Base-by-base conservation (phyloP, 306 rosid genomes). In the Dryas octopetala region DNA sequence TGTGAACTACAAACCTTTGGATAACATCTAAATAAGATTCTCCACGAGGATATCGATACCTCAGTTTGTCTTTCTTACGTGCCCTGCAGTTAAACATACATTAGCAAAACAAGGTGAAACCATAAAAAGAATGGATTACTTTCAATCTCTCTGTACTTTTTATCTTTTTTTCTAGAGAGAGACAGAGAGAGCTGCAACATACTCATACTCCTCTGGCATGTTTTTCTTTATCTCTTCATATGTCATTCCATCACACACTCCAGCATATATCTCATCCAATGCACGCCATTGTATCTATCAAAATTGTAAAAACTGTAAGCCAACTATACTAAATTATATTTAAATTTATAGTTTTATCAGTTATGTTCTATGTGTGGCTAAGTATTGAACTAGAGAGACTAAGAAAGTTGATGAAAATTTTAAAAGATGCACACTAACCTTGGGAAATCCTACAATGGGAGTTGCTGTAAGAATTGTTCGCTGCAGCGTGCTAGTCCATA, bases 231-330 rank as follows among this genome's bases (percentile, higher is more conserved):
- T 90, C 84, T 95, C 97, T 71, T 90, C 97, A 66, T 90, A 92
- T 1, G 93, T 89, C 97, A 95, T 95, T 54, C 97, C 99, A 86
- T 92, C 99, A 68, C 99, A 95, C 9, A 90, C 99, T 38, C 99
- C 99, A 17, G 81, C 86, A 74, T 95, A 77, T 83, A 95, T 95
- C 87, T 95, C 99, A 74, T 95, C 99, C 73, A 95, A 89, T 61
- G 99, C 97, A n/a, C 97, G 96, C 98, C 99, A 95, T 90, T 92
- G 97, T 79, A 95, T 90, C 99, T 95, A 78, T 73, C 66, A 80
- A 73, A 61, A 73, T 68, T 51, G 74, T 43, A 82, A 71, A 43
- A 71, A 58, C 3, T n/a, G 17, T 47, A 51, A 74, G 78, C 50
- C 54, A 60, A 62, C 41, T 1, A 52, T 44, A 43, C 68, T 9